Base-by-base conservation (phyloP, 2,329 filamentous ascomycete species). In the Pseudogymnoascus sp. region DNA sequence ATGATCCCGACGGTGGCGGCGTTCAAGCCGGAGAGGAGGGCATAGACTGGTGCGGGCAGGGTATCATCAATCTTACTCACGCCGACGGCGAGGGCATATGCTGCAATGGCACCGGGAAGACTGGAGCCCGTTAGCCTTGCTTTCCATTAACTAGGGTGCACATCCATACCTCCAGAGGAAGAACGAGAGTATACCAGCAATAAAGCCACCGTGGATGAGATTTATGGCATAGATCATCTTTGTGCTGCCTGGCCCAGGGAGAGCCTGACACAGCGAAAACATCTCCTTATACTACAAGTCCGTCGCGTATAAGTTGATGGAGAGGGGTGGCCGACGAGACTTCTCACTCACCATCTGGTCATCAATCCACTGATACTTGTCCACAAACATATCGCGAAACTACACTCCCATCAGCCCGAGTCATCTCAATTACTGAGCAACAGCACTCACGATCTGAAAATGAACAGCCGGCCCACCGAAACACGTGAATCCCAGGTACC, bases 211-310 rank as follows among this genome's bases (percentile, higher is more conserved):
- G 62, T 84, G 85, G 8, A 89, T 79, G 18, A 88, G 71, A 37
- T 84, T 82, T 39, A 90, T 83, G 63, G 82, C 87, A 63, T 88
- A 90, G 0, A 83, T 70, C 82, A 90, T 87, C 69, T 90, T 90
- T 1, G 87, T 90, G 64, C 82, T 87, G 0, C 67, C 87, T 0
- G 87, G 88, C 0, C 87, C 87, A 0, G 83, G 84, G 1, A 90
- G 76, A 1, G 84, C 83, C 72, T 90, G 87, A 15, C 80, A 82
- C 53, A 90, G 74, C 25, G 83, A 85, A 71, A 90, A 90, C 0
- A 90, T 78, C 68, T 90, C 87, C 70, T 88, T 84, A 71, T 86
- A 90, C 83, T 50, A 33, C 5, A 12, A 50, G 25, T 7, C 28
- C 28, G 28, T 30, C 28, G 22, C n/a, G 22, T 50, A 18, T 50